phyloP scores from a whole-genome alignment of 1,284 basidiomycete species.

The Cryptococcus depauperatus region DNA sequence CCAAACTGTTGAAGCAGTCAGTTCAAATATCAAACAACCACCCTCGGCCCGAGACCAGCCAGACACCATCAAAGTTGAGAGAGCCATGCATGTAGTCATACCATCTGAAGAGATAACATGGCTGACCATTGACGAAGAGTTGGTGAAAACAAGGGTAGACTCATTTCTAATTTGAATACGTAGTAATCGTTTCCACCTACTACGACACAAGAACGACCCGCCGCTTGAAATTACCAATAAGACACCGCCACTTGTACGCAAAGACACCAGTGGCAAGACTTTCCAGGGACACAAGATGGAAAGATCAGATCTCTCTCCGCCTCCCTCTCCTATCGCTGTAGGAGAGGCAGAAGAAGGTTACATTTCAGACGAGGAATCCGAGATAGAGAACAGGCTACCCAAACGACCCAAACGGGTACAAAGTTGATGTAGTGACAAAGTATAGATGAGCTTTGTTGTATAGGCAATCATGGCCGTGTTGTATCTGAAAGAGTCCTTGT shows the following conservation, averaged over 20 bases:
- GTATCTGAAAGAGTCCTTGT: too few species aligned
- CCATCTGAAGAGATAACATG: constrained; percentile 12
- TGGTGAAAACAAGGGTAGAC: not conserved
- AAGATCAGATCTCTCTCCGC: too few species aligned
- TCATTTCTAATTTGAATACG: not conserved
- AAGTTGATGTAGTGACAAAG: too few species aligned
- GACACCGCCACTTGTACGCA: not conserved
- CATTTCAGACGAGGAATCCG: not conserved
- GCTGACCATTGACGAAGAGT: constrained; percentile 9
- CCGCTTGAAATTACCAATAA: not conserved
- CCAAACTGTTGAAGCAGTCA: too few species aligned
- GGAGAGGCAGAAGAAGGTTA: constrained; percentile 1
- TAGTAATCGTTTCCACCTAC: not conserved
- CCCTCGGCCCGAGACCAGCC: too few species aligned
- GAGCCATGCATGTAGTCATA: constrained; percentile 2
- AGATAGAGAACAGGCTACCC: not conserved
- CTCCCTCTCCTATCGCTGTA: not conserved
- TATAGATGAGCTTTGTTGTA: too few species aligned
- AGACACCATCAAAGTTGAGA: constrained; percentile 2
- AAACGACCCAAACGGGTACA: not conserved
- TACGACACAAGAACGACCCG: not conserved
- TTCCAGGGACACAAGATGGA: too few species aligned
- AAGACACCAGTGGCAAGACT: not conserved
- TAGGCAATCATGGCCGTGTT: too few species aligned
- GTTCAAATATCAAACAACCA: too few species aligned